Percentiles rank a stretch among this genome's conserved stretches.
These are phyloP conservation scores for Leavenworthia alabamica DNA, from an alignment of 345 rosid genomes.

Conservation along the genomic window DNA sequence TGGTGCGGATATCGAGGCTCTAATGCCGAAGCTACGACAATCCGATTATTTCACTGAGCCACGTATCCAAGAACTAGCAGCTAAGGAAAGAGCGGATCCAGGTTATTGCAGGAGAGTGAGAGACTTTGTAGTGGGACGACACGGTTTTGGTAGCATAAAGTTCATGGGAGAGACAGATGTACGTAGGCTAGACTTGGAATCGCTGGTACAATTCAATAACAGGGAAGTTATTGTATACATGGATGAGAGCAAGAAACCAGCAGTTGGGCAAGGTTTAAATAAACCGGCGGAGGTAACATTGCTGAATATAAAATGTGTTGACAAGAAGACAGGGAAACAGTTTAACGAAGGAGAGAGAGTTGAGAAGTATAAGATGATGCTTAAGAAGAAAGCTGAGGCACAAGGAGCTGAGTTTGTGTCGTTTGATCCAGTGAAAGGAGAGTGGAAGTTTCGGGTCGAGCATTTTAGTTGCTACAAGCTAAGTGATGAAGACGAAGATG, in stretches of 20 bases:
- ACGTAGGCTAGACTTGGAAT: constrained; percentile 80
- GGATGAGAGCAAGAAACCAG: constrained; percentile 92
- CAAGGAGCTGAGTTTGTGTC: constrained; percentile 91
- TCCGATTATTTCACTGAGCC: constrained; percentile 91
- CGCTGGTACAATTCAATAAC: constrained; percentile 80
- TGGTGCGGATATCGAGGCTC: constrained; percentile 82
- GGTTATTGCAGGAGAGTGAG: constrained; percentile 78
- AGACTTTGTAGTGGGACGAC: constrained; percentile 86
- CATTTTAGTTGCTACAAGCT: constrained; percentile 79
- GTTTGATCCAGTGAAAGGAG: constrained; percentile 73
- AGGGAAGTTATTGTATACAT: constrained; percentile 86
- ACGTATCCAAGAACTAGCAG: constrained; percentile 83
- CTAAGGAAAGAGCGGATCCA: constrained; percentile 86
- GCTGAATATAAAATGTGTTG: constrained; percentile 81
- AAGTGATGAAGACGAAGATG: constrained; percentile 40
- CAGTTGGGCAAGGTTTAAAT: constrained; percentile 89
- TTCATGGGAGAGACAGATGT: constrained; percentile 94
- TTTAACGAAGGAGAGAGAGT: constrained; percentile 59
- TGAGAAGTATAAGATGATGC: constrained; percentile 77
- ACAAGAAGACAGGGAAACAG: constrained; percentile 67
- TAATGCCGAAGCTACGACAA: constrained; percentile 84
- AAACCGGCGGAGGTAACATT: constrained; percentile 95
- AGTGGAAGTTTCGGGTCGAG: constrained; percentile 83
- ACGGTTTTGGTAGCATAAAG: constrained; percentile 85
- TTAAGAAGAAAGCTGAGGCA: constrained; percentile 75